phyloP scores from a whole-genome alignment of 2,329 filamentous ascomycete species.

The Volutella citrinella region DNA sequence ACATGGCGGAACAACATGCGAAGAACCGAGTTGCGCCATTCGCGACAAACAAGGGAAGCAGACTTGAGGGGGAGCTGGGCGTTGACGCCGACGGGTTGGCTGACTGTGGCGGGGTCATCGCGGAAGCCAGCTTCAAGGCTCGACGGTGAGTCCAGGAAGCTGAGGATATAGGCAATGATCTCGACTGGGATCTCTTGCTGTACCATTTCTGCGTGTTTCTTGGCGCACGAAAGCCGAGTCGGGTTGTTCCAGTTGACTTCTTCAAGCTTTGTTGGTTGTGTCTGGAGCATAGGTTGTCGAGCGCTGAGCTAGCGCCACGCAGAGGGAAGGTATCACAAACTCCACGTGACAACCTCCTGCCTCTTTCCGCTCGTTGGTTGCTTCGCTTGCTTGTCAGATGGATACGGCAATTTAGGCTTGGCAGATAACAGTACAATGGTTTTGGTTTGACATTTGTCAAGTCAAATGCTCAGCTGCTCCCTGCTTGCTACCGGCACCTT shows the following conservation, averaged over 20 bases:
- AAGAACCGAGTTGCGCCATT: conserved; percentile 50
- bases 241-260: not conserved
- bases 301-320: too few relatives aligned
- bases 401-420: too few relatives aligned
- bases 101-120: conserved; percentile 46
- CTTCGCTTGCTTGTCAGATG: too few relatives aligned
- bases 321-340: too few relatives aligned
- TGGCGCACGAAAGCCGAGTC: not conserved
- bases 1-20: conserved; percentile 58
- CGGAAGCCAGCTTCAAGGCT: conserved; percentile 48
- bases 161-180: conserved; percentile 55
- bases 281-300: not conserved
- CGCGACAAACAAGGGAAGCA: conserved; percentile 49
- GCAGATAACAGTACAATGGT: too few relatives aligned
- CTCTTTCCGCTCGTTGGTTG: too few relatives aligned
- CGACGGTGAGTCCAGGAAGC: conserved; percentile 47
- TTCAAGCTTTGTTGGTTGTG: not conserved
- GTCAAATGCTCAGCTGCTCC: too few relatives aligned
- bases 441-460: too few relatives aligned
- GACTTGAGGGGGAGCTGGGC: conserved; percentile 48
- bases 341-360: not conserved
- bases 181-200: conserved; percentile 57
- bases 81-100: conserved; percentile 22
- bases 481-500: too few relatives aligned
- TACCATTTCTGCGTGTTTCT: too few relatives aligned